These are phyloP conservation scores for Vaucheria bursata DNA, from an alignment of 352 stramenopile species.

Conservation along the genomic window DNA sequence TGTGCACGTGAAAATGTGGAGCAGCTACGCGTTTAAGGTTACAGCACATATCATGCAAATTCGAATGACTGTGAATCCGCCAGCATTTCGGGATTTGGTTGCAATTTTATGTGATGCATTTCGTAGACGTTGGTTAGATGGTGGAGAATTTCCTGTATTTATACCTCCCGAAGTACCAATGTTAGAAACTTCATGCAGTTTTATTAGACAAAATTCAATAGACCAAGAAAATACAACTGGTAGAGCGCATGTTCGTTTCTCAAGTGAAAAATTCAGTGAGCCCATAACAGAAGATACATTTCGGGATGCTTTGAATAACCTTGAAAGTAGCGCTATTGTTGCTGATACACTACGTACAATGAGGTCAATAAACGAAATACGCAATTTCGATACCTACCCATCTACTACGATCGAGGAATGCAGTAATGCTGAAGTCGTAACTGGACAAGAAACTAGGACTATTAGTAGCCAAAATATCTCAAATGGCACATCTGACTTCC, in stretches of 20 bases:
- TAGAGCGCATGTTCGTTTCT: too few species aligned
- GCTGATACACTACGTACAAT: not conserved
- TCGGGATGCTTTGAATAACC: conserved; percentile 1
- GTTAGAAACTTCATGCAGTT: conserved; percentile 12
- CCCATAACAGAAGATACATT: not conserved
- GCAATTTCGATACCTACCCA: not conserved
- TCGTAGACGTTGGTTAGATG: conserved; percentile 22
- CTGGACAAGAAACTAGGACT: conserved; percentile 21
- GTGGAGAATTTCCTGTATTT: conserved; percentile 22
- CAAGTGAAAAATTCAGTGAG: too few species aligned
- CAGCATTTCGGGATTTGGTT: not conserved
- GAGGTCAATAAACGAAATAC: not conserved
- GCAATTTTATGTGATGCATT: conserved; percentile 16
- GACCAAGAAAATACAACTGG: conserved; percentile 3
- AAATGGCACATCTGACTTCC: conserved; percentile 13
- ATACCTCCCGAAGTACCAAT: conserved; percentile 12
- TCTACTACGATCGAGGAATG: too few species aligned
- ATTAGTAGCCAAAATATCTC: too few species aligned
- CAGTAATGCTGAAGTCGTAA: not conserved
- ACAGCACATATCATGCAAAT: conserved; percentile 16
- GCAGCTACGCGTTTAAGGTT: conserved; percentile 28
- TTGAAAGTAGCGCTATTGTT: not conserved
- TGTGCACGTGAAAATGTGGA: conserved; percentile 34
- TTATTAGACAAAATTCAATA: too few species aligned
- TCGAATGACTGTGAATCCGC: conserved; percentile 14